Evolutionary conservation across 495 filamentous ascomycete genomes (phyloP), one percentile per base, ranked within the genome.

Genomic region (Tricharina praecox): DNA sequence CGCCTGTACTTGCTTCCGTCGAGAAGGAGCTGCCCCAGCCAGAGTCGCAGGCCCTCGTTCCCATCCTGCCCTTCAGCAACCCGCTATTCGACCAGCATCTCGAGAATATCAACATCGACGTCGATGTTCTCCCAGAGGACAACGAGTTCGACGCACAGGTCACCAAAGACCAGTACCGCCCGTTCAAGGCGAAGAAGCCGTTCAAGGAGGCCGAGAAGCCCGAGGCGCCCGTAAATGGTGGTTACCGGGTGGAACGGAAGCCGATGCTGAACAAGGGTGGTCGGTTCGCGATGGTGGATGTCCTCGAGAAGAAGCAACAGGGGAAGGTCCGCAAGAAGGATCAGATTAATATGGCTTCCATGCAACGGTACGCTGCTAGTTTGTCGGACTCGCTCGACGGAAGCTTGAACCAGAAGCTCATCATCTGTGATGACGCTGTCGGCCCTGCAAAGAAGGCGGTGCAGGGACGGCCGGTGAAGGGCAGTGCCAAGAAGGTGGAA

Each of bases 361-460:
- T 82, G 63, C 66, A 64, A 38, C 63, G 67, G 2, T 87, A 85
- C 59, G 77, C 81, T 1, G 78, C 72, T 9, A 83, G 79, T 62
- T 63, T 87, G 24, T 78, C 78, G 0, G 77, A 77, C 40, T 64
- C 74, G 5, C 64, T 67, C 2, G 79, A 79, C 3, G 77, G 74
- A 47, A 65, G 63, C 4, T 62, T 85, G n/a, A 67, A 79, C 5
- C 78, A 75, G 3, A 71, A 81, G 53, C 70, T 59, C 0, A 68
- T 83, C 34, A 67, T 73, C 7, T 69, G 69, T 23, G 64, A 47
- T 37, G 54, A 55, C 18, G 20, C 24, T 25, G 40, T 23, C 7
- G 10, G 1, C 40, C 45, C 35, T 47, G 47, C 20, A 15, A 52
- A 59, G 16, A 64, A 61, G 5, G 44, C 19, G 23, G 48, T 35